phyloP scores from a whole-genome alignment of 208 protist genomes.

The Wallacemonas sp. region DNA sequence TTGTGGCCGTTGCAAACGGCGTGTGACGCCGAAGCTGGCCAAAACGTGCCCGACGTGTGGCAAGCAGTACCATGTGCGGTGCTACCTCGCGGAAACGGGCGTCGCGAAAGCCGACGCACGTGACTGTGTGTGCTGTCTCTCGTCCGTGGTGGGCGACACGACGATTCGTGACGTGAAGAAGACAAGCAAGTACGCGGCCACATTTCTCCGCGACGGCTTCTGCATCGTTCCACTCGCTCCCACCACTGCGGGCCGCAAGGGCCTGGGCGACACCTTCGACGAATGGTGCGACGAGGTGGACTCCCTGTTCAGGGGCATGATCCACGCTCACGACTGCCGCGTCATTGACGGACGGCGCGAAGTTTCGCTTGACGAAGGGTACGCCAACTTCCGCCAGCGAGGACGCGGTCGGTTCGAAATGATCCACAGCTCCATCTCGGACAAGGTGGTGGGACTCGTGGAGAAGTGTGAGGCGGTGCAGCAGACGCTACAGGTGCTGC shows the following conservation, averaged over 20 bases:
- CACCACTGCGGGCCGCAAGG: constrained; percentile 4
- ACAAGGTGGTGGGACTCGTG: constrained; percentile 43
- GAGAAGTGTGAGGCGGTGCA: constrained; percentile 36
- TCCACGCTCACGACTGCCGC: constrained; percentile 46
- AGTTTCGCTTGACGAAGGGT: constrained; percentile 51
- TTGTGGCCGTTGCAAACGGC: not conserved
- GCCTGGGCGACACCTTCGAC: constrained; percentile 24
- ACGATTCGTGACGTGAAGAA: not conserved
- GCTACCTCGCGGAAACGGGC: constrained; percentile 56
- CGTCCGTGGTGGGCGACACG: constrained; percentile 17
- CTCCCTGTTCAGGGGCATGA: constrained; percentile 37
- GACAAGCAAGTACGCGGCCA: constrained; percentile 35
- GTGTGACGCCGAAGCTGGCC: constrained; percentile 8
- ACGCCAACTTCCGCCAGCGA: constrained; percentile 66
- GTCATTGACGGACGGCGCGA: constrained; percentile 22
- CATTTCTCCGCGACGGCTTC: constrained; percentile 55
- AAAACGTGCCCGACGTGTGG: constrained; percentile 27
- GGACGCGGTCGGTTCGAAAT: constrained; percentile 67
- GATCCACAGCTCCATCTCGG: constrained; percentile 47
- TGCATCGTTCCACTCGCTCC: constrained; percentile 44
- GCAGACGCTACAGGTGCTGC: constrained; percentile 31
- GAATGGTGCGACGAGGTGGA: constrained; percentile 36
- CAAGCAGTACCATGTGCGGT: constrained; percentile 42
- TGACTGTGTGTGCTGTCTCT: constrained; percentile 56
- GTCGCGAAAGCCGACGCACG: not conserved